Conservation (phyloP, 2,329 filamentous ascomycete species). For the Aspergillus versicolor region DNA sequence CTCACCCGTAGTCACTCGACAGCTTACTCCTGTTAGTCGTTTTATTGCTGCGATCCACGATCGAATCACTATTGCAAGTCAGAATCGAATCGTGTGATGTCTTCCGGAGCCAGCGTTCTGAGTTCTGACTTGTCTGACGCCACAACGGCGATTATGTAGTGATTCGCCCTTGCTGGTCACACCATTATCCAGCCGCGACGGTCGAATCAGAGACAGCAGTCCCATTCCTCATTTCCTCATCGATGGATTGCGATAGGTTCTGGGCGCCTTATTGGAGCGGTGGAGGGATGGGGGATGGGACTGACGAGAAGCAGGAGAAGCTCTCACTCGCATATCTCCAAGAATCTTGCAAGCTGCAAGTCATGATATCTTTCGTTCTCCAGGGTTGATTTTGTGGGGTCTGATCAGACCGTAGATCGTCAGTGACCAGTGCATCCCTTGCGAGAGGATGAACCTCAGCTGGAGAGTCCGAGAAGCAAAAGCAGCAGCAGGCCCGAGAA, state of each 20-base stretch:
- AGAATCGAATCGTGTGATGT: background rate
- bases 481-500: background rate
- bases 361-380: background rate
- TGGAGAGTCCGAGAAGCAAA: background rate
- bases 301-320: background rate
- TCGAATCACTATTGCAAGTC: slow-evolving; percentile 1
- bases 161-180: slow-evolving; percentile 14
- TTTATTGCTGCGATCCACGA: background rate
- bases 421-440: background rate
- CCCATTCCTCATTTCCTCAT: background rate
- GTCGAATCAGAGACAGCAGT: slow-evolving; percentile 1
- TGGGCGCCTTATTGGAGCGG: background rate
- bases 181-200: slow-evolving; percentile 6
- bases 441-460: background rate
- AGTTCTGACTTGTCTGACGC: slow-evolving; percentile 22
- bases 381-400: background rate
- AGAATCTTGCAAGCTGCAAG: background rate
- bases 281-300: background rate
- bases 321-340: background rate
- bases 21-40: slow-evolving; percentile 1
- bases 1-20: slow-evolving; percentile 10
- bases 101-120: slow-evolving; percentile 6
- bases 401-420: slow-evolving; percentile 6
- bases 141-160: slow-evolving; percentile 14
- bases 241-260: background rate